These are phyloP conservation scores for Cercophora sp. DNA, from an alignment of 495 filamentous ascomycete species.

Conservation along the genomic window DNA sequence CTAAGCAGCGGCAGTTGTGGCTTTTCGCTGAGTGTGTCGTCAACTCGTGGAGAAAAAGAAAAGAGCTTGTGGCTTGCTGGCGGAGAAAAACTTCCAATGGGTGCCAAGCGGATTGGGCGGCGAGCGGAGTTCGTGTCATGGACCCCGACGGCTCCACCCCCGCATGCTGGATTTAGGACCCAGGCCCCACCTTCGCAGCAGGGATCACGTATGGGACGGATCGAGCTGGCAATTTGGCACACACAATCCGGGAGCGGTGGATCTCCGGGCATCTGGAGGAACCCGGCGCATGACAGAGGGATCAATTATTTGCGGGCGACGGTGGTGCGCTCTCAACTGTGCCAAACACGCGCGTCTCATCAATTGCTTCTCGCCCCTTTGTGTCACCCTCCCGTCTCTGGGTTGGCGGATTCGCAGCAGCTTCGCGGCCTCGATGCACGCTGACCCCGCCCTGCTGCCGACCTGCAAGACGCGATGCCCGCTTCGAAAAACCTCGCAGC, in stretches of 20 bases:
- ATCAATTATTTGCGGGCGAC: not conserved
- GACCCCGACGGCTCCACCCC: not conserved
- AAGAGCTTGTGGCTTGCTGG: too few relatives aligned
- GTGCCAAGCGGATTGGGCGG: not conserved
- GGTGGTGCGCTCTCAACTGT: not conserved
- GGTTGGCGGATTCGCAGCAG: too few relatives aligned
- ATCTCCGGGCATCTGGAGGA: conserved; percentile 5
- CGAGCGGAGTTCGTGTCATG: not conserved
- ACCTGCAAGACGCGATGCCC: too few relatives aligned
- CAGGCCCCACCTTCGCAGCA: not conserved
- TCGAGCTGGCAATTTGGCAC: not conserved
- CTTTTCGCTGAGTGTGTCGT: too few relatives aligned
- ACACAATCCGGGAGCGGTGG: not conserved
- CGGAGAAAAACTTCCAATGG: too few relatives aligned
- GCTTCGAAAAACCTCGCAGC: not conserved
- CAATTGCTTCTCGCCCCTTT: not conserved
- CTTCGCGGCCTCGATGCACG: too few relatives aligned
- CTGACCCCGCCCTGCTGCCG: too few relatives aligned
- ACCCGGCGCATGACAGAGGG: conserved; percentile 1
- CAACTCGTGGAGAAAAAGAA: too few relatives aligned
- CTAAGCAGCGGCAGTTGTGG: too few relatives aligned
- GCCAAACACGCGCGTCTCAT: not conserved
- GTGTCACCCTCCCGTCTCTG: too few relatives aligned
- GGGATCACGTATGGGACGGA: too few relatives aligned
- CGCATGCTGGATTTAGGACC: not conserved